Conservation (phyloP, 768 basidiomycete species). For the Coprinellus aureogranulatus region DNA sequence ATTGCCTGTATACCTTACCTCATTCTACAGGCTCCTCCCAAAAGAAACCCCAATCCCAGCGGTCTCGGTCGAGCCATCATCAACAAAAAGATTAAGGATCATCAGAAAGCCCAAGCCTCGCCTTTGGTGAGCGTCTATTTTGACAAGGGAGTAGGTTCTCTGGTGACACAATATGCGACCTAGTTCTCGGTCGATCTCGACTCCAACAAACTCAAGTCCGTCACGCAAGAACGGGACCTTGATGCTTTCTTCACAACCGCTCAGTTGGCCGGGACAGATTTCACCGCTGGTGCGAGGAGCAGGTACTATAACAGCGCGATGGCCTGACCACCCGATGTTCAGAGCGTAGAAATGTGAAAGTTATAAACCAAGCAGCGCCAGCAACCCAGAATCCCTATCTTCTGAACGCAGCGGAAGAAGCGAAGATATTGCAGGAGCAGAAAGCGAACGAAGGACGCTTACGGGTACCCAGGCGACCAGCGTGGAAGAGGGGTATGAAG, state of each 20-base stretch:
- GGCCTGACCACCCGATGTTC: slow-evolving; percentile 8
- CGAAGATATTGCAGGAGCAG: slow-evolving; percentile 70
- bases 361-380: slow-evolving; percentile 59
- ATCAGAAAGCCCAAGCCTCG: slow-evolving; percentile 56
- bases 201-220: slow-evolving; percentile 73
- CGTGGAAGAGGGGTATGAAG: slow-evolving; percentile 84
- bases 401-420: slow-evolving; percentile 79
- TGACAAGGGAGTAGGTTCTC: neutral
- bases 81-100: slow-evolving; percentile 83
- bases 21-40: slow-evolving; percentile 49
- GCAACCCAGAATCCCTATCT: slow-evolving; percentile 80
- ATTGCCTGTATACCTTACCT: neutral
- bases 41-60: slow-evolving; percentile 63
- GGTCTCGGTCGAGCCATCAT: slow-evolving; percentile 96
- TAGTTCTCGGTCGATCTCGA: slow-evolving; percentile 81
- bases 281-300: slow-evolving; percentile 76
- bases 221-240: slow-evolving; percentile 93
- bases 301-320: neutral
- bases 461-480: slow-evolving; percentile 84
- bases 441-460: slow-evolving; percentile 69
- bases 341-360: slow-evolving; percentile 81
- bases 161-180: slow-evolving; percentile 8
- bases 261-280: slow-evolving; percentile 91
- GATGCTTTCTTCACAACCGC: slow-evolving; percentile 96
- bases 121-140: slow-evolving; percentile 53